Percentiles rank a stretch among this genome's conserved stretches.
These are phyloP conservation scores for Fusarium caatingaense DNA, from an alignment of 2,329 filamentous ascomycete species.

Conservation along the genomic window DNA sequence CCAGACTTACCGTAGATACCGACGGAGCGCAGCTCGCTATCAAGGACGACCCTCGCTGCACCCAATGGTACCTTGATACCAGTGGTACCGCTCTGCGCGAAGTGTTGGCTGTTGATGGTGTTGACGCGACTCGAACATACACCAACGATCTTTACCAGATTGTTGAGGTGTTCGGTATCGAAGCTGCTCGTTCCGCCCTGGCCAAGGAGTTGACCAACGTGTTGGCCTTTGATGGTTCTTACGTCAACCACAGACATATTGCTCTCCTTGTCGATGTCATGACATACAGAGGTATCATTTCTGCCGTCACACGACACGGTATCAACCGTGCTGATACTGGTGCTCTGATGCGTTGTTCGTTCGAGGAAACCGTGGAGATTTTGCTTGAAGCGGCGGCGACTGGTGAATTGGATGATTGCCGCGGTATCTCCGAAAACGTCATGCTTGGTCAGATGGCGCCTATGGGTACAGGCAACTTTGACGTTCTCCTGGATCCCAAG, in stretches of 20 bases:
- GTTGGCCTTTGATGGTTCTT: slow-evolving; percentile 97
- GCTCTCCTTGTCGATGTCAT: slow-evolving; percentile 96
- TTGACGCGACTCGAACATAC: slow-evolving; percentile 86
- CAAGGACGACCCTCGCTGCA: slow-evolving; percentile 79
- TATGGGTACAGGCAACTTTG: slow-evolving; percentile 96
- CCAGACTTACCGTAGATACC: slow-evolving; percentile 71
- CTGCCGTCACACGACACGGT: slow-evolving; percentile 96
- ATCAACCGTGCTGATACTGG: slow-evolving; percentile 98
- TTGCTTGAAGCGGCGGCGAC: slow-evolving; percentile 93
- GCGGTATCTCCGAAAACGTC: slow-evolving; percentile 97
- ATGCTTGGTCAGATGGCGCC: slow-evolving; percentile 98
- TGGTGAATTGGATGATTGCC: slow-evolving; percentile 96
- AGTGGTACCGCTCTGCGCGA: slow-evolving; percentile 87
- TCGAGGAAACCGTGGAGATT: slow-evolving; percentile 99
- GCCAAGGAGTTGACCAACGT: slow-evolving; percentile 91
- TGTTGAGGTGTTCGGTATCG: slow-evolving; percentile 94
- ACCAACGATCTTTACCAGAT: slow-evolving; percentile 97
- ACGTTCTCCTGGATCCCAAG: slow-evolving; percentile 90
- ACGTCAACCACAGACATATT: slow-evolving; percentile 98
- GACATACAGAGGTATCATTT: slow-evolving; percentile 93
- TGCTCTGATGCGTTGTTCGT: slow-evolving; percentile 98
- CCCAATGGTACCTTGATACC: slow-evolving; percentile 96
- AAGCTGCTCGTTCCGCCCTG: slow-evolving; percentile 88
- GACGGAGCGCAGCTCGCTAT: slow-evolving; percentile 80
- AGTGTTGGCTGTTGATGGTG: slow-evolving; percentile 86